Base-by-base conservation (phyloP, 306 rosid species). In the Cyclanthera cordifolia region DNA sequence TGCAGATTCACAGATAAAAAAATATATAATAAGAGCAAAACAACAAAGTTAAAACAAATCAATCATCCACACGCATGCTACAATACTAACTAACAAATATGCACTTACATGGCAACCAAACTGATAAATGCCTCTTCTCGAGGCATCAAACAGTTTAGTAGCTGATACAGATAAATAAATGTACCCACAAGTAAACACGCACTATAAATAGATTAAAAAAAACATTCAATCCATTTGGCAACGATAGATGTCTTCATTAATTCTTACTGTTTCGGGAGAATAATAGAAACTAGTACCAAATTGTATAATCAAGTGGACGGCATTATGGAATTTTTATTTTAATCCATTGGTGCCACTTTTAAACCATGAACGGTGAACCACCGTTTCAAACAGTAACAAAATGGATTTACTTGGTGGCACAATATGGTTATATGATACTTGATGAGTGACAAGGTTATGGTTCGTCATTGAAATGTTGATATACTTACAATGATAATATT, bases 401-500 rank as follows among this genome's bases (percentile, higher is more conserved):
- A 46, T 16, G 15, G 51, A 15, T 46, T 66, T 66, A 4, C 55
- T 46, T 15, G 41, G 13, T 3, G 51, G 24, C 4, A 46, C 8
- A 24, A 66, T 9, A 8, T 46, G 41, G 6, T 46, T n/a, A 12
- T 45, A 13, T 66, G 71, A 6, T 25, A 43, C 7, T 8, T 43
- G 34, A 45, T 45, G 52, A 66, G 27, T 66, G 54, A 66, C 23
- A 66, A 16, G 41, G 25, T 4, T 6, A 49, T 23, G 24, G 41
- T 24, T 14, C 34, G 45, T 45, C 45, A 66, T 10, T 61, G 21
- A 11, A 61, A 37, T 61, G 21, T 1, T 0, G 2, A 37, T 55
- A 65, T 75, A 85, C 95, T 82, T 78, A 93, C 97, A 93, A 67
- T 93, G 99, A 77, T 93, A 93, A 81, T 93, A 90, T 82, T 93